Evolutionary conservation across 345 rosid species (phyloP).

Genomic region (Syzygium oleosum): DNA sequence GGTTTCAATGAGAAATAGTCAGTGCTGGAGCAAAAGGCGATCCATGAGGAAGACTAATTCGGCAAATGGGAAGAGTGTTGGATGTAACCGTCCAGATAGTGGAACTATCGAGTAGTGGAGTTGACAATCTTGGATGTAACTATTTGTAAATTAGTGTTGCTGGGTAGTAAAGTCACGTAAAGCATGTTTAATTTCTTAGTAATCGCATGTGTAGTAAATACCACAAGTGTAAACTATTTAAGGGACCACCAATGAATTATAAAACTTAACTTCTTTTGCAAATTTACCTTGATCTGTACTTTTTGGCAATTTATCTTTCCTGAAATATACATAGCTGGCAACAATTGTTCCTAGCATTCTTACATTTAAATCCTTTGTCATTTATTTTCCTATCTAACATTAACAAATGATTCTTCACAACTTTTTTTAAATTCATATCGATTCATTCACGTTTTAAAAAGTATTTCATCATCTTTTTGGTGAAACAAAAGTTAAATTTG

Average conservation of each 20-base stretch:
- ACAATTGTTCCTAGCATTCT: not conserved
- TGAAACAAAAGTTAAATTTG: not conserved
- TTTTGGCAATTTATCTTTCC: not conserved
- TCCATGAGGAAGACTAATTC: not conserved
- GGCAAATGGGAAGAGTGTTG: not conserved
- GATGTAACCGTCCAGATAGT: not conserved
- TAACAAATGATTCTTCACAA: not conserved
- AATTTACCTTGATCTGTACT: not conserved
- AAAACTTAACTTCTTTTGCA: not conserved
- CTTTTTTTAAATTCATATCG: not conserved
- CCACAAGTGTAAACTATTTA: not conserved
- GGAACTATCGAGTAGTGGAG: not conserved
- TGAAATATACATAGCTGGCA: not conserved
- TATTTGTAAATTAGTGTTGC: not conserved
- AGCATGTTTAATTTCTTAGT: not conserved
- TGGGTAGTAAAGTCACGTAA: not conserved
- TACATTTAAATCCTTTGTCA: not conserved
- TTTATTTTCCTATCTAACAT: not conserved
- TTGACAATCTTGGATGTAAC: not conserved
- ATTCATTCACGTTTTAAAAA: not conserved
- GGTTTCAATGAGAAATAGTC: not conserved
- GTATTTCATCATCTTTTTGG: not conserved
- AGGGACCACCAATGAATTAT: not conserved
- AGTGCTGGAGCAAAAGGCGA: not conserved
- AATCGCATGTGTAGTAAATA: not conserved